Conservation (phyloP, 2,329 filamentous ascomycete genomes). For the Chaetoscypha palmicola region DNA sequence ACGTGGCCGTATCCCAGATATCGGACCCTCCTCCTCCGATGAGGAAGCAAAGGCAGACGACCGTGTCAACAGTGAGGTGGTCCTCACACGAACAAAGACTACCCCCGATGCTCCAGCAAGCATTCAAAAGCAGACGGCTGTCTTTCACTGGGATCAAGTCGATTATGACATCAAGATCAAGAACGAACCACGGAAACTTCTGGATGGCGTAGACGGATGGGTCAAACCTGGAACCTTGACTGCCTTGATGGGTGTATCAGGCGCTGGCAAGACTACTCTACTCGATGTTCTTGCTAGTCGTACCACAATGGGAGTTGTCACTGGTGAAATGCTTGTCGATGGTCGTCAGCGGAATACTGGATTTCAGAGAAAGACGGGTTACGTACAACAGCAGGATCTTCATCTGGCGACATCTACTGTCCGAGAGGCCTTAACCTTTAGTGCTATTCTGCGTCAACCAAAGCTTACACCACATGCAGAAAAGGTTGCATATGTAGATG, state of each 20-base stretch:
- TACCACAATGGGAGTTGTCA: slow-evolving; percentile 82
- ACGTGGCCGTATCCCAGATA: slow-evolving; percentile 48
- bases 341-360: slow-evolving; percentile 62
- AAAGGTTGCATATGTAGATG: slow-evolving; percentile 80
- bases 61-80: slow-evolving; percentile 34
- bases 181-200: slow-evolving; percentile 62
- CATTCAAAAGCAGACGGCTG: slow-evolving; percentile 40
- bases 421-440: slow-evolving; percentile 80
- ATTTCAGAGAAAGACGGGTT: slow-evolving; percentile 88
- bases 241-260: slow-evolving; percentile 64
- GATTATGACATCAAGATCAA: slow-evolving; percentile 68
- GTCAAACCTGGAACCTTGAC: slow-evolving; percentile 88
- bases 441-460: slow-evolving; percentile 80
- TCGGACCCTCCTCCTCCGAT: slow-evolving; percentile 12
- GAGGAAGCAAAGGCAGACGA: slow-evolving; percentile 19
- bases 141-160: slow-evolving; percentile 45
- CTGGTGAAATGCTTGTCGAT: slow-evolving; percentile 69
- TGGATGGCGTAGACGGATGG: slow-evolving; percentile 86
- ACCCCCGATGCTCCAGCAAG: slow-evolving; percentile 18
- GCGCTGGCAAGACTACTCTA: slow-evolving; percentile 80
- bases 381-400: slow-evolving; percentile 87
- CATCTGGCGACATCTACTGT: slow-evolving; percentile 80
- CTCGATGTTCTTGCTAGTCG: slow-evolving; percentile 73
- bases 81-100: slow-evolving; percentile 29
- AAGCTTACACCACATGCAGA: slow-evolving; percentile 62